Evolutionary conservation across 2,329 filamentous ascomycete genomes (phyloP).

Genomic region (Ascochyta koolunga): DNA sequence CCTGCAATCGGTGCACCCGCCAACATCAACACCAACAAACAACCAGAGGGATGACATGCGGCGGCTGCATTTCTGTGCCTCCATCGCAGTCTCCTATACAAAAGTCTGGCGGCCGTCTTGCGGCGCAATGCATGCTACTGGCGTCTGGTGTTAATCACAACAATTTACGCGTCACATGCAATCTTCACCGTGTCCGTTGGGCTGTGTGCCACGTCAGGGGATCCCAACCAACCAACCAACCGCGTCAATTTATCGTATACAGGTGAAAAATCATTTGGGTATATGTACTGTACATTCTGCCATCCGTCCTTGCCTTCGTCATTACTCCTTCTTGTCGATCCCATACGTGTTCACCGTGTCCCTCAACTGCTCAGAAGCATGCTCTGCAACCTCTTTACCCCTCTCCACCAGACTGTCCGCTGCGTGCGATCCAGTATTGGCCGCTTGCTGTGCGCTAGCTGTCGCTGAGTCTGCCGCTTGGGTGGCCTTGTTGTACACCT

Average conservation of each 20-base stretch:
- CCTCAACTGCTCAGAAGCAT: slow-evolving; percentile 22
- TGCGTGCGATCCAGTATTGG: slow-evolving; percentile 10
- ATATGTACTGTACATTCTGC: slow-evolving; percentile 33
- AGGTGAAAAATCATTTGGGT: slow-evolving; percentile 15
- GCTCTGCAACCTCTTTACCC: slow-evolving; percentile 24
- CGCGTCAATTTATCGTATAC: slow-evolving; percentile 1
- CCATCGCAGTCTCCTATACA: no score
- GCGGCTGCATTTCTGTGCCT: not conserved
- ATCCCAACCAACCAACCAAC: slow-evolving; percentile 5
- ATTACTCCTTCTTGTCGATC: slow-evolving; percentile 6
- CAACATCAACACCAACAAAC: not conserved
- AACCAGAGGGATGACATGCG: no score
- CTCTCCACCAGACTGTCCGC: slow-evolving; percentile 28
- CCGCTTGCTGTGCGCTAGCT: slow-evolving; percentile 8
- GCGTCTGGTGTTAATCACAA: not conserved
- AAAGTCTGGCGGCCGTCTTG: not conserved
- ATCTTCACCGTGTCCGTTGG: slow-evolving; percentile 1
- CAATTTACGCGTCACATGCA: slow-evolving; percentile 15
- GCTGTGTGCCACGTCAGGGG: slow-evolving; percentile 14
- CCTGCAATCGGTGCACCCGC: not conserved
- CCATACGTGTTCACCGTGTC: slow-evolving; percentile 18
- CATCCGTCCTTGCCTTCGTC: not conserved
- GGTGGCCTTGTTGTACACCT: slow-evolving; percentile 16
- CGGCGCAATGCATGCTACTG: no score
- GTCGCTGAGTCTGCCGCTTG: slow-evolving; percentile 13